Conservation (phyloP, 352 stramenopile genomes). For the Phytopythium sindhum region DNA sequence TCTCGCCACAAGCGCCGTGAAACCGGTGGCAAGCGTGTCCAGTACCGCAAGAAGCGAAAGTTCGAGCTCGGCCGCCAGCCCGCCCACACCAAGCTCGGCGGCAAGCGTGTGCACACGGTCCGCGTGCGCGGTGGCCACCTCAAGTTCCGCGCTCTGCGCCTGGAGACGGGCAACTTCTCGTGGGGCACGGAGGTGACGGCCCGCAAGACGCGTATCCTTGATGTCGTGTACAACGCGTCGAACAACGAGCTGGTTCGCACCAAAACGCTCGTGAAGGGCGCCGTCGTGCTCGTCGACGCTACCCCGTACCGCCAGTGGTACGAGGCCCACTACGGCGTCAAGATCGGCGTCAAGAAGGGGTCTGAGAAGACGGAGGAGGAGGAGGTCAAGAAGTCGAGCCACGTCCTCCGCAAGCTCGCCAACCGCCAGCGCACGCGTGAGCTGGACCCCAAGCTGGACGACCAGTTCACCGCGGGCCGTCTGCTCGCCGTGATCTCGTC, state of each 20-base stretch:
- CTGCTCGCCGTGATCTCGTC: constrained; percentile 97
- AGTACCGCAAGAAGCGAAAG: constrained; percentile 99
- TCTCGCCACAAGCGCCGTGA: constrained; percentile 99
- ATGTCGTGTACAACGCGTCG: constrained; percentile 99
- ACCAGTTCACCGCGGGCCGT: constrained; percentile 96
- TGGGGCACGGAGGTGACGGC: constrained; percentile 98
- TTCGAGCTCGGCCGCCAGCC: constrained; percentile 98
- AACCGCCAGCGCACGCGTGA: constrained; percentile 90
- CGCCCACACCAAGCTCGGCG: constrained; percentile 98
- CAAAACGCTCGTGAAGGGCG: constrained; percentile 99
- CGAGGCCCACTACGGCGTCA: constrained; percentile 98
- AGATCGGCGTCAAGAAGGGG: constrained; percentile 87
- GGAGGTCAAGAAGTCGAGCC: constrained; percentile 90
- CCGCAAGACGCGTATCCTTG: constrained; percentile 98
- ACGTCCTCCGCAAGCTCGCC: constrained; percentile 94
- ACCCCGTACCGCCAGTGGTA: constrained; percentile 99
- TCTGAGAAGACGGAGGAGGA: constrained; percentile 80
- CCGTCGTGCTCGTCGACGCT: constrained; percentile 98
- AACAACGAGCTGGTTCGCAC: constrained; percentile 99
- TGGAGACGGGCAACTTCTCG: constrained; percentile 99
- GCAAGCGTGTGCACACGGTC: constrained; percentile 95
- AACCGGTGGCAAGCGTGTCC: constrained; percentile 97
- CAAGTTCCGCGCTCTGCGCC: constrained; percentile 98
- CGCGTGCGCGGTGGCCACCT: constrained; percentile 96
- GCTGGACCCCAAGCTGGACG: constrained; percentile 94